These are phyloP conservation scores for Pulveroboletus sp. DNA, from an alignment of 768 basidiomycete species.

Conservation along the genomic window DNA sequence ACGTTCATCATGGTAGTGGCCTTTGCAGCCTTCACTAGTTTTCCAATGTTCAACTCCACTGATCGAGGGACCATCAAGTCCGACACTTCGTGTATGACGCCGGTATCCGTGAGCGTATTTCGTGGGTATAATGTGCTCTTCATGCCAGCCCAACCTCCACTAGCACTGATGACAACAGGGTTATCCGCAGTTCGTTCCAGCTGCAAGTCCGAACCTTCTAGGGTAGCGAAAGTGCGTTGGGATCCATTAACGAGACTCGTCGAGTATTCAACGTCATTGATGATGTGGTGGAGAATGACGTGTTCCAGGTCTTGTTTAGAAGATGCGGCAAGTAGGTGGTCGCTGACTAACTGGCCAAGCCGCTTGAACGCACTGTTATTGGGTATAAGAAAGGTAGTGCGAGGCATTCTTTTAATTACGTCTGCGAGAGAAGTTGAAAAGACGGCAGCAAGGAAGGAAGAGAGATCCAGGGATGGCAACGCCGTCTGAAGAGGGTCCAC, in stretches of 20 bases:
- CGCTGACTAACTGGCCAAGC: constrained; percentile 81
- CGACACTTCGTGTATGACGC: constrained; percentile 86
- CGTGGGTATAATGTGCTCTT: constrained; percentile 53
- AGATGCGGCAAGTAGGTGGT: constrained; percentile 76
- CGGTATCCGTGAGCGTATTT: constrained; percentile 81
- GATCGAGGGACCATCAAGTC: constrained; percentile 85
- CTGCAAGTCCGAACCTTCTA: constrained; percentile 83
- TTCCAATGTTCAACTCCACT: constrained; percentile 83
- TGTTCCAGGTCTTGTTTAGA: constrained; percentile 78
- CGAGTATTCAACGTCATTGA: constrained; percentile 75
- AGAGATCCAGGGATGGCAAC: constrained; percentile 79
- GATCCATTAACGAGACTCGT: constrained; percentile 59
- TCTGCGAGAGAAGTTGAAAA: constrained; percentile 86
- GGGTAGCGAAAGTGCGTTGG: constrained; percentile 70
- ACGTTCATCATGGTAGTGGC: constrained; percentile 86
- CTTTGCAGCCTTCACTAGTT: constrained; percentile 85
- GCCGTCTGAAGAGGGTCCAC: constrained; percentile 77
- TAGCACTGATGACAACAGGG: constrained; percentile 51
- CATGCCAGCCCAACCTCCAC: constrained; percentile 79
- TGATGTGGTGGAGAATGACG: constrained; percentile 85
- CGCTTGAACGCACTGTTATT: constrained; percentile 86
- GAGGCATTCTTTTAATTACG: constrained; percentile 57
- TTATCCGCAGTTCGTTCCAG: constrained; percentile 58
- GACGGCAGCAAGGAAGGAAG: constrained; percentile 85
- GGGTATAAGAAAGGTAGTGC: constrained; percentile 83